phyloP scores from a whole-genome alignment of 345 rosid genomes.

The Combretum micranthum region DNA sequence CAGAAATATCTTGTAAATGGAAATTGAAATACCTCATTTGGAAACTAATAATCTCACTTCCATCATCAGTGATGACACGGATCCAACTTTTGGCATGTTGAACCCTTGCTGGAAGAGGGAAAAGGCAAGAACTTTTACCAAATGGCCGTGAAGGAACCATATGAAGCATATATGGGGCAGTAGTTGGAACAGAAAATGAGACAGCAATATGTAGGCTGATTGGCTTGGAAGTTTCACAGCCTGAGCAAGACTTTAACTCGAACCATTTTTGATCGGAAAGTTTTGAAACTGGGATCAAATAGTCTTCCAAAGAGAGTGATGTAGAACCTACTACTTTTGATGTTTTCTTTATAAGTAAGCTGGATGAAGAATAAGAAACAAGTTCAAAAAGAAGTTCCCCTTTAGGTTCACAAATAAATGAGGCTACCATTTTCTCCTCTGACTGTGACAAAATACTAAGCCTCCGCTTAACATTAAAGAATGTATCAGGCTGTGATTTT shows the following conservation, averaged over 20 bases:
- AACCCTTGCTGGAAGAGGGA: conserved; percentile 42
- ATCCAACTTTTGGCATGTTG: conserved; percentile 39
- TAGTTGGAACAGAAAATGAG: conserved; percentile 61
- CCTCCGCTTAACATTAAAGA: conserved; percentile 50
- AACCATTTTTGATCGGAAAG: conserved; percentile 76
- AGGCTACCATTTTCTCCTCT: conserved; percentile 56
- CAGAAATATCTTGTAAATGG: conserved; percentile 1
- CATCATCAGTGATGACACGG: conserved; percentile 40
- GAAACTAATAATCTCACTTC: conserved; percentile 60
- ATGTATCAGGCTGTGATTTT: conserved; percentile 60
- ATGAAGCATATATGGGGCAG: conserved; percentile 40
- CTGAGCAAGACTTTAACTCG: conserved; percentile 43
- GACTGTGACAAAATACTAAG: conserved; percentile 51
- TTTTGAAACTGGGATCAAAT: conserved; percentile 52
- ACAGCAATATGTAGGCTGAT: conserved; percentile 53
- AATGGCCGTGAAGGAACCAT: conserved; percentile 39
- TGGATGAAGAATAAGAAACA: conserved; percentile 44
- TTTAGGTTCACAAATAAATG: conserved; percentile 67
- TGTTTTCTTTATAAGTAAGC: conserved; percentile 24
- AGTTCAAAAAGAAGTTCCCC: conserved; percentile 80
- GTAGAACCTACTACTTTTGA: conserved; percentile 48
- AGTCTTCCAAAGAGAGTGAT: conserved; percentile 52
- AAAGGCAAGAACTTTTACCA: conserved; percentile 51
- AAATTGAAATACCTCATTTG: conserved; percentile 68
- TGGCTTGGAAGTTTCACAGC: conserved; percentile 28